Conservation (phyloP, 371 early-diverging fungal genomes). For the Coemansia sp. region DNA sequence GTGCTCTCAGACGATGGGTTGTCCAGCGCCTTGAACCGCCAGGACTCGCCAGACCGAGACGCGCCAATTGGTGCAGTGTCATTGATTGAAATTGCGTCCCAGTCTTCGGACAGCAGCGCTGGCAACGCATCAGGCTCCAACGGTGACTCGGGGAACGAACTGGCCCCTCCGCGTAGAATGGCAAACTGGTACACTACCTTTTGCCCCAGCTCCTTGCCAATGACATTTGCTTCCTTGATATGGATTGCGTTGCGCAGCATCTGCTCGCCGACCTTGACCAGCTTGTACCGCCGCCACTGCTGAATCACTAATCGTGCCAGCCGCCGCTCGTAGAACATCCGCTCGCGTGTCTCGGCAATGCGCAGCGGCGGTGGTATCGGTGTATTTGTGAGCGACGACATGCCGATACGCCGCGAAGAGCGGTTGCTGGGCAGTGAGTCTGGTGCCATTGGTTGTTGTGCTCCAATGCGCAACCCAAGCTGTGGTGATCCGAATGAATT, state of each 20-base stretch:
- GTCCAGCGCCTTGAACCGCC: constrained; percentile 17
- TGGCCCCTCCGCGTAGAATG: constrained; percentile 51
- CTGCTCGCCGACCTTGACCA: constrained; percentile 72
- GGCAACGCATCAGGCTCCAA: constrained; percentile 50
- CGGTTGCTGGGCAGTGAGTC: not conserved
- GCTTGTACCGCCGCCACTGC: constrained; percentile 65
- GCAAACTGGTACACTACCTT: constrained; percentile 80
- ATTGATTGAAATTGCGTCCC: constrained; percentile 28
- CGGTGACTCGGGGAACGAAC: constrained; percentile 36
- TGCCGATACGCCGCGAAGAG: not conserved
- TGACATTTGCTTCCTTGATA: constrained; percentile 87
- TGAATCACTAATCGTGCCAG: constrained; percentile 57
- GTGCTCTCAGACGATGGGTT: constrained; percentile 19
- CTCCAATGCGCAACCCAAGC: not conserved
- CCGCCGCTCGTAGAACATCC: constrained; percentile 52
- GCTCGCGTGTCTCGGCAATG: not conserved
- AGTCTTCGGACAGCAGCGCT: constrained; percentile 30
- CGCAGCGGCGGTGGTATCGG: constrained; percentile 3
- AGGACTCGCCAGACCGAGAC: not conserved
- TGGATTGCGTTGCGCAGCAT: constrained; percentile 69
- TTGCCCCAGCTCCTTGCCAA: constrained; percentile 75
- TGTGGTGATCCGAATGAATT: constrained; percentile 1
- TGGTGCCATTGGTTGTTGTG: not conserved
- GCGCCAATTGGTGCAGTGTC: not conserved
- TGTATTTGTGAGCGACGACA: not conserved